Evolutionary conservation across 2,329 filamentous ascomycete genomes (phyloP), one percentile per base, ranked within the genome.

Genomic region (Colletotrichum lupini): DNA sequence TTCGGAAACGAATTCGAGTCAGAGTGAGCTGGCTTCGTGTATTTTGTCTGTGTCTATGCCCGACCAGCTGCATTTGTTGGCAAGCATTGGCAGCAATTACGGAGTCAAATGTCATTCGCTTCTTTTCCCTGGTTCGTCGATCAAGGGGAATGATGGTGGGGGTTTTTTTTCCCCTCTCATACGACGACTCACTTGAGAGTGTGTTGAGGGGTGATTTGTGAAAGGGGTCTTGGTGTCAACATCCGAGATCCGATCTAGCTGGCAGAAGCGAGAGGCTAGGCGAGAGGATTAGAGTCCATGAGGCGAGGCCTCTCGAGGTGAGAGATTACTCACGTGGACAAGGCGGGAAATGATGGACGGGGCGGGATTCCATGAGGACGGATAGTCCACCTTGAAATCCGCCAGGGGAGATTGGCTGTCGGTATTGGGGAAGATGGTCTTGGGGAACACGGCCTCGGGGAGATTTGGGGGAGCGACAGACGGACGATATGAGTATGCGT

Each of bases 171-270:
- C 2, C n/a, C n/a, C n/a, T n/a, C 12, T 8, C 37, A 61, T n/a
- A 35, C 32, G 32, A 35, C 37, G 52, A 26, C 32, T 62, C 60
- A 28, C 60, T 49, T 11, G 16, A 16, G 42, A 46, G 42, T 46
- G 37, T 42, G 37, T 42, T 19, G 19, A 28, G 53, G 32, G 32
- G 32, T 35, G 32, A 35, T 35, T 35, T 35, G 32, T 35, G 32
- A 5, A 35, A 35, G 49, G 61, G 28, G 30, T n/a, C 26, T 32
- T 30, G 55, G 28, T 26, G 30, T n/a, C 49, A 8, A 30, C n/a
- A 57, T 46, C 59, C 32, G 60, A 70, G 70, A 70, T 65, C 70
- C 53, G 60, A 70, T 60, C 55, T 60, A 14, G 32, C 61, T 26
- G 28, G 26, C 26, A 55, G 56, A 24, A 59, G 46, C 53, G 63